These are phyloP conservation scores for Elongisporangium anandrum DNA, from an alignment of 352 stramenopile species.

Conservation along the genomic window DNA sequence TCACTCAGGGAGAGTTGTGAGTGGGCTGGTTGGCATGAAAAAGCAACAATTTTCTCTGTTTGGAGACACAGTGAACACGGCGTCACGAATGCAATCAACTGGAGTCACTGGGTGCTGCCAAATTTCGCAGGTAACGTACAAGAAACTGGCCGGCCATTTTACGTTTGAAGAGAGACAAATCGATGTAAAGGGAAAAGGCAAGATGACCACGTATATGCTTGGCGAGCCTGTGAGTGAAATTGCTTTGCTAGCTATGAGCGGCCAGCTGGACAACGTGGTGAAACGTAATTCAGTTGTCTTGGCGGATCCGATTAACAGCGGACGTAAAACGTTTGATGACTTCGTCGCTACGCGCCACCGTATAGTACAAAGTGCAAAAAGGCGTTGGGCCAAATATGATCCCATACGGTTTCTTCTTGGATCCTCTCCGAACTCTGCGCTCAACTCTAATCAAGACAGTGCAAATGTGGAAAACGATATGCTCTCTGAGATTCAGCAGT, in stretches of 20 bases:
- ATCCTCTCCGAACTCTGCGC: constrained; percentile 33
- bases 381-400: constrained; percentile 57
- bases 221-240: constrained; percentile 64
- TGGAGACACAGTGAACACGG: constrained; percentile 91
- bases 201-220: constrained; percentile 81
- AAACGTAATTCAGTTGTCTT: constrained; percentile 67
- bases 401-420: constrained; percentile 48
- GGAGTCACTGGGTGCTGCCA: constrained; percentile 76
- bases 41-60: constrained; percentile 94
- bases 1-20: constrained; percentile 87
- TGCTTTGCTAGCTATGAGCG: constrained; percentile 46
- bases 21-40: constrained; percentile 86
- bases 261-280: constrained; percentile 61
- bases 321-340: constrained; percentile 36
- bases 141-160: constrained; percentile 74
- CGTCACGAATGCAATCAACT: constrained; percentile 88
- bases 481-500: constrained; percentile 50
- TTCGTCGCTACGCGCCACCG: constrained; percentile 42
- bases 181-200: constrained; percentile 84
- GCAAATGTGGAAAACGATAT: constrained; percentile 55
- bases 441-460: constrained; percentile 28
- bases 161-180: constrained; percentile 76
- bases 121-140: constrained; percentile 77
- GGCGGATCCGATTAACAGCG: constrained; percentile 22
- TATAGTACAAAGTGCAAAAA: constrained; percentile 44